phyloP scores from a whole-genome alignment of 768 basidiomycete genomes.

The Suillus lakei region DNA sequence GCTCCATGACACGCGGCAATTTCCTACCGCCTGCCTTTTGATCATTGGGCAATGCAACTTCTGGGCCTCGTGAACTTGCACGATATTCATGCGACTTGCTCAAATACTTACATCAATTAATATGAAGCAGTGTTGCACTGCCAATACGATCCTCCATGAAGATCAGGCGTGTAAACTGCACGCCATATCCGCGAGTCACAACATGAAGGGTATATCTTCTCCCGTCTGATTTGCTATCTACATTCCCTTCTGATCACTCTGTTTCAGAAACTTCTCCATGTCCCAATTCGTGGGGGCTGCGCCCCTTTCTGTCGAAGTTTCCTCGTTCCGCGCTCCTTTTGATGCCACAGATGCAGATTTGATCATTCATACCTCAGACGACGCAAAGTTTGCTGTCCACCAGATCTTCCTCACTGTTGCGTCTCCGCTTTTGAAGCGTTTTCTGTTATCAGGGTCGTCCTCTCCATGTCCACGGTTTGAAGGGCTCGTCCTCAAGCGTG shows the following conservation, averaged over 20 bases:
- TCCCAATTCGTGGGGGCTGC: constrained; percentile 30
- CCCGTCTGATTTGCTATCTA: background rate
- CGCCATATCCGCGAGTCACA: constrained; percentile 2
- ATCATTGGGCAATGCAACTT: background rate
- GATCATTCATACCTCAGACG: constrained; percentile 47
- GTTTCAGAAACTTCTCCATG: constrained; percentile 20
- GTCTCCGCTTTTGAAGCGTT: constrained; percentile 45
- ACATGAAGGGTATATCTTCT: constrained; percentile 4
- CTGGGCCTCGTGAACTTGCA: background rate
- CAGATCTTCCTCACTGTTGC: constrained; percentile 46
- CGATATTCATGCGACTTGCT: background rate
- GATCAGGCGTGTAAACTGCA: constrained; percentile 8
- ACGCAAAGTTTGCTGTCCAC: constrained; percentile 48
- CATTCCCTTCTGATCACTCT: background rate
- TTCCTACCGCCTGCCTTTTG: background rate
- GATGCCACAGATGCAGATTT: constrained; percentile 46
- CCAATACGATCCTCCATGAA: constrained; percentile 4
- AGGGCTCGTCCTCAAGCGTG: constrained; percentile 26
- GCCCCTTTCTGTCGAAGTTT: constrained; percentile 33
- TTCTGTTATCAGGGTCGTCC: constrained; percentile 27
- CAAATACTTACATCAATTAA: constrained; percentile 1
- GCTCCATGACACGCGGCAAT: background rate
- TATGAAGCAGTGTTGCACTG: background rate
- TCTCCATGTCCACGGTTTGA: constrained; percentile 35
- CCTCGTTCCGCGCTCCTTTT: constrained; percentile 39